Conservation (phyloP, 2,329 filamentous ascomycete genomes). For the Beauveria brongniartii region DNA sequence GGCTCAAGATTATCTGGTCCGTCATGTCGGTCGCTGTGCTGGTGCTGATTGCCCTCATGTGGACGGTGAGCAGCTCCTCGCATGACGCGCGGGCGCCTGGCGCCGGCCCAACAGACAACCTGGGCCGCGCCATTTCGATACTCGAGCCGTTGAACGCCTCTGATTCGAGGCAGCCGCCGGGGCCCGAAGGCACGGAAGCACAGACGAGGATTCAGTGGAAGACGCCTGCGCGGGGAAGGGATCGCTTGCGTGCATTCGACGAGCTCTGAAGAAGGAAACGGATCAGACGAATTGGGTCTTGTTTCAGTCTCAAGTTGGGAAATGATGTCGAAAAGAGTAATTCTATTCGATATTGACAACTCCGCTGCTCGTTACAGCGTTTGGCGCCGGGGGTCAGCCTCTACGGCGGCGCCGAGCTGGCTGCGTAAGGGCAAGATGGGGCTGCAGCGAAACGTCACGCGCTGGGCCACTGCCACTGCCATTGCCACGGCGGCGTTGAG, state of each 20-base stretch:
- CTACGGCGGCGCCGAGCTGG: background rate
- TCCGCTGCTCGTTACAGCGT: background rate
- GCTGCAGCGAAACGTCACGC: background rate
- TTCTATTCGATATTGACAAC: background rate
- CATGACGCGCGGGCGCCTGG: background rate
- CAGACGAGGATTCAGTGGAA: constrained; percentile 19
- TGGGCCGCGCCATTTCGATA: constrained; percentile 10
- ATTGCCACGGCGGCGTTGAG: background rate
- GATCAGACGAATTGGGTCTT: background rate
- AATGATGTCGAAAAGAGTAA: background rate
- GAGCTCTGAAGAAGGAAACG: constrained; percentile 30
- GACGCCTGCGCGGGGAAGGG: constrained; percentile 22
- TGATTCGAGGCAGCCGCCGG: constrained; percentile 12
- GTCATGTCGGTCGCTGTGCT: constrained; percentile 43
- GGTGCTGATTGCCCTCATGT: constrained; percentile 36
- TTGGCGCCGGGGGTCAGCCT: background rate
- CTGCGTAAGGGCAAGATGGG: background rate
- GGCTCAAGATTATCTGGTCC: constrained; percentile 56
- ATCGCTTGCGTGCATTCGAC: constrained; percentile 36
- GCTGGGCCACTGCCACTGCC: background rate
- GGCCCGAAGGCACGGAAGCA: constrained; percentile 15
- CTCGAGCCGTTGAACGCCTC: constrained; percentile 12
- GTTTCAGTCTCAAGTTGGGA: background rate
- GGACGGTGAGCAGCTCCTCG: constrained; percentile 17
- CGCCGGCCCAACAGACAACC: background rate